phyloP scores from a whole-genome alignment of 495 filamentous ascomycete genomes.

The Cairneyella variabilis region DNA sequence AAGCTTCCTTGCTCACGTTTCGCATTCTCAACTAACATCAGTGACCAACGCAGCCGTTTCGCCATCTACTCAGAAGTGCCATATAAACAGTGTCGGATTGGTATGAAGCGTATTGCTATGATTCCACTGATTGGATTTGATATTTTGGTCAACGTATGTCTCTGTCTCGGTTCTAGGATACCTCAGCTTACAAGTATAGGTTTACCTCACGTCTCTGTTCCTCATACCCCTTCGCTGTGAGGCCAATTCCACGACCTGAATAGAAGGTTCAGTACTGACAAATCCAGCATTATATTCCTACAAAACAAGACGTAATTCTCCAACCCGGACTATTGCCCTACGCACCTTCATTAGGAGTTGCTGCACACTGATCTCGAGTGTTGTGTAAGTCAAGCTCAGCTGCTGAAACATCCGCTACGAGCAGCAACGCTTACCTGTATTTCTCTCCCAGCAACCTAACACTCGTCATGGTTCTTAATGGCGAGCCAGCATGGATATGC shows the following conservation, averaged over 20 bases:
- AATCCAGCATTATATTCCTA: slow-evolving; percentile 30
- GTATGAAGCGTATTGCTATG: slow-evolving; percentile 45
- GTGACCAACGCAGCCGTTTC: slow-evolving; percentile 33
- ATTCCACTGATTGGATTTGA: slow-evolving; percentile 49
- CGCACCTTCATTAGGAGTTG: slow-evolving; percentile 47
- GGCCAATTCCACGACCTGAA: slow-evolving; percentile 3
- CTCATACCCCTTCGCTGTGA: slow-evolving; percentile 43
- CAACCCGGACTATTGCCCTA: slow-evolving; percentile 36
- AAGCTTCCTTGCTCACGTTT: slow-evolving; percentile 18
- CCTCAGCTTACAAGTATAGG: slow-evolving; percentile 23
- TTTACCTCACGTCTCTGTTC: slow-evolving; percentile 49
- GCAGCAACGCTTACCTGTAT: no score
- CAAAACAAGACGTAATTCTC: slow-evolving; percentile 16
- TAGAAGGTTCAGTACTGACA: slow-evolving; percentile 34
- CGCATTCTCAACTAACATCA: not conserved
- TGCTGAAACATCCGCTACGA: no score
- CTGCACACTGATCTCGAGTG: slow-evolving; percentile 42
- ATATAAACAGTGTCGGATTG: slow-evolving; percentile 48
- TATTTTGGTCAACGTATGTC: slow-evolving; percentile 42
- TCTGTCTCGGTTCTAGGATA: no score
- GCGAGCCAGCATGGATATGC: slow-evolving; percentile 54
- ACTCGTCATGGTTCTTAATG: slow-evolving; percentile 44
- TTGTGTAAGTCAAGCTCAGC: slow-evolving; percentile 40
- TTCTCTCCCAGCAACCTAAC: slow-evolving; percentile 42
- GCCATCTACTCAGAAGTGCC: slow-evolving; percentile 39